A percentile compares a stretch with the other conserved stretches of the same genome.
phyloP scores from a whole-genome alignment of 441 rosid species.

The Gossypium aridum region DNA sequence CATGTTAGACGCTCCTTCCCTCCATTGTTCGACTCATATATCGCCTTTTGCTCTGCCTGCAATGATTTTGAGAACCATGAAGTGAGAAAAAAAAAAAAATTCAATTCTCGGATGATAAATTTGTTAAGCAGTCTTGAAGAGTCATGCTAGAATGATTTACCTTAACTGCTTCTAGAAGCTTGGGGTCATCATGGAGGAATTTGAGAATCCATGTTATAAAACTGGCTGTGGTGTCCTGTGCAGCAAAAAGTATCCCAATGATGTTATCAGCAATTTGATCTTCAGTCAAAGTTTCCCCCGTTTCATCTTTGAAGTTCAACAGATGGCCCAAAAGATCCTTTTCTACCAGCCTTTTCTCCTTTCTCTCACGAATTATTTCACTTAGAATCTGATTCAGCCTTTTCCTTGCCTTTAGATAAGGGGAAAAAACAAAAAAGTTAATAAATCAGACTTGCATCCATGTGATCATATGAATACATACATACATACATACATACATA shows the following conservation, averaged over 20 bases:
- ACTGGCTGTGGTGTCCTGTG: slow-evolving; percentile 94
- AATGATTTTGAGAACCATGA: slow-evolving; percentile 4
- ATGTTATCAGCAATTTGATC: slow-evolving; percentile 72
- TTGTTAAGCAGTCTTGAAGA: background rate
- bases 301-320: slow-evolving; percentile 41
- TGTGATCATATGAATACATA: background rate
- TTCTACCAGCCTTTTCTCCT: slow-evolving; percentile 48
- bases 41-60: slow-evolving; percentile 72
- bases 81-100: background rate
- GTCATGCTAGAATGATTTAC: slow-evolving; percentile 24
- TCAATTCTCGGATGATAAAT: background rate
- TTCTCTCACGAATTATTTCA: slow-evolving; percentile 56
- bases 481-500: background rate
- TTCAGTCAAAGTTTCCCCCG: slow-evolving; percentile 35
- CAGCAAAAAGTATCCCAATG: slow-evolving; percentile 96
- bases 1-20: slow-evolving; percentile 56
- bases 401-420: slow-evolving; percentile 56
- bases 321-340: slow-evolving; percentile 54
- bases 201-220: slow-evolving; percentile 83
- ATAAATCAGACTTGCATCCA: background rate
- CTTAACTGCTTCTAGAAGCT: slow-evolving; percentile 70
- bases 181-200: slow-evolving; percentile 59
- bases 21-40: slow-evolving; percentile 37
- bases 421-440: background rate
- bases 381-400: slow-evolving; percentile 44